phyloP scores from a whole-genome alignment of 2,329 filamentous ascomycete genomes.

The Fusarium sp. region DNA sequence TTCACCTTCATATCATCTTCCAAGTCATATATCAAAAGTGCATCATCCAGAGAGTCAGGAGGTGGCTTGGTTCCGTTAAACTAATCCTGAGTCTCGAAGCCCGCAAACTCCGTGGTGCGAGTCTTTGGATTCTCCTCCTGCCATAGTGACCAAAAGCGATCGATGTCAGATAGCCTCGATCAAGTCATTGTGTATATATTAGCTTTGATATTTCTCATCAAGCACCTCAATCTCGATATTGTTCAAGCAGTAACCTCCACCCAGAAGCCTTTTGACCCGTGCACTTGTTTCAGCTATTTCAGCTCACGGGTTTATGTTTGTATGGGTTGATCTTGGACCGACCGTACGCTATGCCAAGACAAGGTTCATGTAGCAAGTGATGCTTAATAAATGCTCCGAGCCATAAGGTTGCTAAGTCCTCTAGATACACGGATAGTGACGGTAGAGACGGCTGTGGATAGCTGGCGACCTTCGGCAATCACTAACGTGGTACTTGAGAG shows the following conservation, averaged over 20 bases:
- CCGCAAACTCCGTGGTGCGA: rapidly evolving
- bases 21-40: not conserved
- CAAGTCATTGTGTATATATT: no score
- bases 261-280: not conserved
- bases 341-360: rapidly evolving
- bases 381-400: no score
- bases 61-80: not conserved
- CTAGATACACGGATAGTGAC: not conserved
- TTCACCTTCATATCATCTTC: not conserved
- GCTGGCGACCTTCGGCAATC: not conserved
- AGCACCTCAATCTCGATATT: not conserved
- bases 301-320: rapidly evolving
- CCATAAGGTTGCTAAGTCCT: rapidly evolving
- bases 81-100: not conserved
- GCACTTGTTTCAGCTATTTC: not conserved
- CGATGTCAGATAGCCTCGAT: no score
- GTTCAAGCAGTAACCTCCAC: not conserved
- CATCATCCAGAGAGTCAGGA: not conserved
- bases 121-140: not conserved
- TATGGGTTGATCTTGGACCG: not conserved
- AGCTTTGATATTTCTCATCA: rapidly evolving
- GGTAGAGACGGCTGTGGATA: not conserved
- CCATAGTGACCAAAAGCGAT: not conserved
- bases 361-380: not conserved
- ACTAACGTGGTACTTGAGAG: not conserved